Evolutionary conservation across 371 early-diverging fungal species (phyloP).

Genomic region (Mortierella sp.): DNA sequence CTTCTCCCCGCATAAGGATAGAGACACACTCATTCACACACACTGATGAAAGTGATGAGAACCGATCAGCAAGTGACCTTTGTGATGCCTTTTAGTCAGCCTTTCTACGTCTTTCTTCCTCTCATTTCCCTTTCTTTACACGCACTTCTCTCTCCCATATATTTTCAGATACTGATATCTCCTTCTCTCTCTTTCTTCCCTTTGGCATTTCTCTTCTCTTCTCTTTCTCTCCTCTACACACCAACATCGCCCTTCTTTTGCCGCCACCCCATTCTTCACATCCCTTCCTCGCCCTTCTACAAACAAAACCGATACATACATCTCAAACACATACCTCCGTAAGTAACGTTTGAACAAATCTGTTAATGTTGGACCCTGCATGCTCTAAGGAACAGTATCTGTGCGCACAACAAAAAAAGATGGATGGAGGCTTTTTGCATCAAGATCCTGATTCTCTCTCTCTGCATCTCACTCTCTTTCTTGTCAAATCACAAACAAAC

Average conservation of each 20-base stretch:
- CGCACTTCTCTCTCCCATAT: background rate
- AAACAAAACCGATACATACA: background rate
- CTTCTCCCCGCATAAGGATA: background rate
- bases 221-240: background rate
- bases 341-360: background rate
- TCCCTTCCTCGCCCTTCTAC: background rate
- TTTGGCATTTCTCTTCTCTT: background rate
- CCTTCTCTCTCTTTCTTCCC: background rate
- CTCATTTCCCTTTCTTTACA: background rate
- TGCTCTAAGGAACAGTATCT: background rate
- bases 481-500: background rate
- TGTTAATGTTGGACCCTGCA: background rate
- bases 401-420: background rate
- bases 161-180: background rate
- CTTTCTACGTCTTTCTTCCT: background rate
- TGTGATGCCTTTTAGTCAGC: no score
- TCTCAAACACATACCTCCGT: background rate
- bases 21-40: no score
- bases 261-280: background rate
- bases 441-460: background rate
- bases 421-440: background rate
- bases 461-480: background rate
- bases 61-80: background rate
- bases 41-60: no score
- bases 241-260: background rate